These are phyloP conservation scores for Abrus pulchellus DNA, from an alignment of 306 rosid genomes.

Conservation along the genomic window DNA sequence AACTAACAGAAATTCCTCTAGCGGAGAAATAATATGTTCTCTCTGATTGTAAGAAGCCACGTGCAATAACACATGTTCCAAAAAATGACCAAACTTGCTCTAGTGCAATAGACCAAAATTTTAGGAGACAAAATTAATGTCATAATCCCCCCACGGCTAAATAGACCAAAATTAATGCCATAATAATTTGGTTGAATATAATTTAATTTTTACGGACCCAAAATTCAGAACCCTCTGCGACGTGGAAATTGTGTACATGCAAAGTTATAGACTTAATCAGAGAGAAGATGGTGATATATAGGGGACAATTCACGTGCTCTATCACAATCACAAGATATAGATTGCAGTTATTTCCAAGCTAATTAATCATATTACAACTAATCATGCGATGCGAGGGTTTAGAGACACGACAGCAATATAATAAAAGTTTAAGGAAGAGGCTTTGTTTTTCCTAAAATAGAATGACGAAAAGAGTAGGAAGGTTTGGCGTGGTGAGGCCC, in stretches of 20 bases:
- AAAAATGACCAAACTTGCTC: no score
- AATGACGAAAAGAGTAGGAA: slow-evolving; percentile 47
- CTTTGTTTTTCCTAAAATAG: not conserved
- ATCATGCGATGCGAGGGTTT: no score
- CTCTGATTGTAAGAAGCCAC: not conserved
- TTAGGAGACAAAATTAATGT: not conserved
- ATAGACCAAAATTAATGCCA: not conserved
- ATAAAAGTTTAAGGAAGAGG: no score
- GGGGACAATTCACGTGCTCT: not conserved
- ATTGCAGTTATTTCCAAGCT: no score
- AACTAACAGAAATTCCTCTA: not conserved
- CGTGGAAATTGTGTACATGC: not conserved
- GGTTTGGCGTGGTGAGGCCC: slow-evolving; percentile 25
- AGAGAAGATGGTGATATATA: not conserved
- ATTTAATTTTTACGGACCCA: not conserved
- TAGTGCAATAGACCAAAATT: not conserved
- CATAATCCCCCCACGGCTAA: not conserved
- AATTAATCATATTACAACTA: no score
- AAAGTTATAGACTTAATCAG: not conserved
- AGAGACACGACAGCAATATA: no score
- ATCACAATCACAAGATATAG: not conserved
- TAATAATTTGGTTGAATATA: not conserved
- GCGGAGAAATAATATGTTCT: not conserved
- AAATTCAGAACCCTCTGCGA: not conserved
- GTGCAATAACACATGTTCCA: no score